Conservation (phyloP, 495 filamentous ascomycete species). For the Penicillium tannophilum region DNA sequence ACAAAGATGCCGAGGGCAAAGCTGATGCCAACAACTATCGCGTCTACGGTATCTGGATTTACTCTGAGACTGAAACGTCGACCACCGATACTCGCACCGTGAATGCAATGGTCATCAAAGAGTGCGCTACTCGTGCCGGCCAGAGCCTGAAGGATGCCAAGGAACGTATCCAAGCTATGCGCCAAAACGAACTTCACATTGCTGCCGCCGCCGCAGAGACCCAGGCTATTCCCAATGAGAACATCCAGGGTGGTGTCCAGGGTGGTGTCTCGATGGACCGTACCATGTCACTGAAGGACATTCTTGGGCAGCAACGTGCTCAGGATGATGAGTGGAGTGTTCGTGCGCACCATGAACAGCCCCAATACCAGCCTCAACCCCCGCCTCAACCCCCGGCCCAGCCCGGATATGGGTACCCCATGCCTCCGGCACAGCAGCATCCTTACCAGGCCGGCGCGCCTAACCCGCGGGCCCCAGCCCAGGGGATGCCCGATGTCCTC, state of each 20-base stretch:
- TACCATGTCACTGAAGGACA: conserved; percentile 55
- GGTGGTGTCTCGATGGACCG: conserved; percentile 52
- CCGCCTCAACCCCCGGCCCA: neutral
- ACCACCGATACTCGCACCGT: conserved; percentile 53
- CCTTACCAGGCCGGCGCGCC: neutral
- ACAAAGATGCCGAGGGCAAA: conserved; percentile 11
- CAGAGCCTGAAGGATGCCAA: conserved; percentile 46
- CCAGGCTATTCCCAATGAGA: conserved; percentile 33
- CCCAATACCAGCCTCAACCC: neutral
- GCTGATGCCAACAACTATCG: conserved; percentile 25
- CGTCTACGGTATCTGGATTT: conserved; percentile 68
- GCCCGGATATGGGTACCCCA: no score
- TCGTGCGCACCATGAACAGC: conserved; percentile 40
- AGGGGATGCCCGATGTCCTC: conserved; percentile 36
- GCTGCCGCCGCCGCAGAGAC: conserved; percentile 36
- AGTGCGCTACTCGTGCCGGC: conserved; percentile 56
- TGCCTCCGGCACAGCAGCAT: neutral
- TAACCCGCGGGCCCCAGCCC: conserved; percentile 6
- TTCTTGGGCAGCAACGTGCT: conserved; percentile 57
- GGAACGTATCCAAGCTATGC: conserved; percentile 42
- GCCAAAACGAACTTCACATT: conserved; percentile 40
- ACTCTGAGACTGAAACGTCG: conserved; percentile 57
- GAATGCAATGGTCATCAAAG: conserved; percentile 54
- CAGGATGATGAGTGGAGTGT: conserved; percentile 55
- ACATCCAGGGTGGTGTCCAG: conserved; percentile 38